phyloP scores from a whole-genome alignment of 371 early-diverging fungal genomes.

The Fennellomyces sp. region DNA sequence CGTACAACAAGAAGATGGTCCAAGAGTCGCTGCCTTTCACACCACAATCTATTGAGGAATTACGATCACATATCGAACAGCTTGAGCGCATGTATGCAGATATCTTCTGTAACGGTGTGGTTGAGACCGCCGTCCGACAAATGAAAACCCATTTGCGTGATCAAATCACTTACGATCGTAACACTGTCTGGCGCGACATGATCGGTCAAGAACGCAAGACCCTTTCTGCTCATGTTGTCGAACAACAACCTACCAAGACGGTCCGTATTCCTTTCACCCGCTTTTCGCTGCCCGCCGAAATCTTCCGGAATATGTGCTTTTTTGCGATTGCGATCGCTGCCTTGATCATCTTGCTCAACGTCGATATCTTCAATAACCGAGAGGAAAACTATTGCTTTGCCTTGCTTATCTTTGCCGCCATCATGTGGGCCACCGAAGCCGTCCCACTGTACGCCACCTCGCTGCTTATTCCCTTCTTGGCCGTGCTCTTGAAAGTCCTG shows the following conservation, averaged over 20 bases:
- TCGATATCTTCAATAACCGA: conserved; percentile 57
- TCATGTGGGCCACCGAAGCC: conserved; percentile 78
- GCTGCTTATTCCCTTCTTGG: conserved; percentile 75
- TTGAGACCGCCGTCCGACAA: conserved; percentile 59
- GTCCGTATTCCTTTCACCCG: conserved; percentile 46
- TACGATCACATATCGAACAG: conserved; percentile 56
- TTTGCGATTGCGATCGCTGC: conserved; percentile 53
- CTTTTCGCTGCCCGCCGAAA: conserved; percentile 17
- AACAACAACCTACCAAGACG: conserved; percentile 44
- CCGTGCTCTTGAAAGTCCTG: conserved; percentile 75
- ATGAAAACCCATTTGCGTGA: conserved; percentile 72
- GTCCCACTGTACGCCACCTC: conserved; percentile 88
- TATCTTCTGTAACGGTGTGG: conserved; percentile 57
- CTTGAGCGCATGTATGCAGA: conserved; percentile 70
- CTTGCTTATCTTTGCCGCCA: conserved; percentile 62
- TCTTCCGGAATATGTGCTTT: conserved; percentile 26
- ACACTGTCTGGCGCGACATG: conserved; percentile 85
- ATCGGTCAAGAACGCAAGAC: conserved; percentile 71
- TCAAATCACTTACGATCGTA: conserved; percentile 76
- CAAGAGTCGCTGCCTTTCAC: conserved; percentile 63
- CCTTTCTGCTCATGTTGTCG: conserved; percentile 50
- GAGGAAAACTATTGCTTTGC: conserved; percentile 74
- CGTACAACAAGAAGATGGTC: conserved; percentile 66
- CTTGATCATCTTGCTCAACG: conserved; percentile 59
- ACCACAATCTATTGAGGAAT: conserved; percentile 45